Evolutionary conservation across 345 rosid species (phyloP).

Genomic region (Populus simonii): DNA sequence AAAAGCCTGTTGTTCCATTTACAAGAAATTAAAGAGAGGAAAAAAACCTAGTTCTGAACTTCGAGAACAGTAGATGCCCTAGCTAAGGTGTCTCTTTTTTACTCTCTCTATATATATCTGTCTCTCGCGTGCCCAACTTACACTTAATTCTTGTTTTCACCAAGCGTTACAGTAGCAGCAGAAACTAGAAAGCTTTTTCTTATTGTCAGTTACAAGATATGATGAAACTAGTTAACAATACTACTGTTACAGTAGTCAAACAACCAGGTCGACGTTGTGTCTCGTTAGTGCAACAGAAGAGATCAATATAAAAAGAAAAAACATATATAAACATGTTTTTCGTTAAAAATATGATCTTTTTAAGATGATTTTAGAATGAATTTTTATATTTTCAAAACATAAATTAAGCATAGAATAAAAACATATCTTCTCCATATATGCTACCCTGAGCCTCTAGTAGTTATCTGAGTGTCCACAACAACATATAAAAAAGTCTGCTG

Average conservation of each 20-base stretch:
- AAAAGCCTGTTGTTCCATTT: slow-evolving; percentile 5
- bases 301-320: no score
- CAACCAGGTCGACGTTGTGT: background rate
- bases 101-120: background rate
- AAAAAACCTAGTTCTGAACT: slow-evolving; percentile 28
- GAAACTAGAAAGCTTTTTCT: background rate
- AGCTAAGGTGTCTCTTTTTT: background rate
- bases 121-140: background rate
- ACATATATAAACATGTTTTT: no score
- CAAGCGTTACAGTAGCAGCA: slow-evolving; percentile 10
- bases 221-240: background rate
- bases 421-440: no score
- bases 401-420: no score
- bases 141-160: background rate
- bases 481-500: no score
- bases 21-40: background rate
- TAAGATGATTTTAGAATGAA: no score
- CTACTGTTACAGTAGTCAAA: background rate
- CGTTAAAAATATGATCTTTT: no score
- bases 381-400: no score
- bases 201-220: slow-evolving; percentile 12
- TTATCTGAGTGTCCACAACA: no score
- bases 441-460: no score
- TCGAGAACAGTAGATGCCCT: background rate
- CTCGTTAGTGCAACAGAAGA: no score